Base-by-base conservation (phyloP, 305 asterid genomes). In the Euphrasia arctica region DNA sequence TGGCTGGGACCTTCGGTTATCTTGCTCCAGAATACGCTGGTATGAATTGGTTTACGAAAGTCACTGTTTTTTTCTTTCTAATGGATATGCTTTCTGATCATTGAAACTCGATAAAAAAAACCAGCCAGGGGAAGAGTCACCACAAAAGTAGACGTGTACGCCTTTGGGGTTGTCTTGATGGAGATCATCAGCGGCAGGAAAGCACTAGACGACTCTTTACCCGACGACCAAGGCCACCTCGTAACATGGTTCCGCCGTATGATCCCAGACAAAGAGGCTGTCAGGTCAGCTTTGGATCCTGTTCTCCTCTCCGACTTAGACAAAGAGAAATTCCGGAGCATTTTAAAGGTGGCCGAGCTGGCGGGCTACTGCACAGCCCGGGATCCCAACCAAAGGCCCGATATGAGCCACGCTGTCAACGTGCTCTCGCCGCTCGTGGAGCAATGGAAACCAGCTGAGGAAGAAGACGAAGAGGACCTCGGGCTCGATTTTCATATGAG, bases 11-110 rank as follows among this genome's bases (percentile, higher is more conserved):
- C 2, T 92, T 89, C 13, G 98, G 98, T 11, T 92, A 89, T 79
- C 93, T 92, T 70, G 98, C 98, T 43, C 98, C 98, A 0, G 98
- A 92, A 63, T 92, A 92, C 32, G 93, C 91, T 3, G 85, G 97
- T 89, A 82, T 39, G 75, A 41, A 59, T 50, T 47, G 14, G 43
- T 66, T 63, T 54, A 49, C 7, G 2, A 36, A 36, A 36, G 42
- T 36, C 42, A 5, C 9, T 4, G 42, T 36, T 6, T 36, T 18
- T 18, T 36, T 36, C 42, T 36, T 36, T 5, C 7, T 36, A 36
- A 29, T 31, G 14, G 9, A 54, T 7, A 18, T 54, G 58, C 34
- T 54, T 7, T 18, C 58, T 54, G 28, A 54, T 54, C 11, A 54
- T 9, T 31, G 27, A 12, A 60, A 60, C 18, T 51, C 13, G 43